Evolutionary conservation across 495 filamentous ascomycete species (phyloP).

Genomic region (Daldinia bambusicola): DNA sequence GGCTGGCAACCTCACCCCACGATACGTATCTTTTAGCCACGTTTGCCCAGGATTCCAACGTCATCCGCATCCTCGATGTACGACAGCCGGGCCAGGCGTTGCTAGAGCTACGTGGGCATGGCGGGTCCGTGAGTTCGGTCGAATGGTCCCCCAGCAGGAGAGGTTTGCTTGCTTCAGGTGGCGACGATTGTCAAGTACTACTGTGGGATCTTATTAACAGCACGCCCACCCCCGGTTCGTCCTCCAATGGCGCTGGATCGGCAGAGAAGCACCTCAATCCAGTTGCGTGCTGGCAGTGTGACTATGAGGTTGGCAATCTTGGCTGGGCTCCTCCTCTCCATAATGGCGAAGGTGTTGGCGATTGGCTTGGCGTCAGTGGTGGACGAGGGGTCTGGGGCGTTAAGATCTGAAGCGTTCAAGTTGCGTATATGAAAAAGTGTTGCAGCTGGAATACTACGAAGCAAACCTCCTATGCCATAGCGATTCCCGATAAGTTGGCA

Average conservation of each 20-base stretch:
- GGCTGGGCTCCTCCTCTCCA: slow-evolving; percentile 88
- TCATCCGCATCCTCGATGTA: slow-evolving; percentile 95
- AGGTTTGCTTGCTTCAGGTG: slow-evolving; percentile 90
- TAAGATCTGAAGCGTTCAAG: slow-evolving; percentile 50
- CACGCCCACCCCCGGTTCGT: slow-evolving; percentile 60
- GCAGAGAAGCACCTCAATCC: slow-evolving; percentile 73
- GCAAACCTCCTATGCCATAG: slow-evolving; percentile 7
- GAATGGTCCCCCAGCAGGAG: slow-evolving; percentile 93
- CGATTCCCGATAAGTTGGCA: slow-evolving; percentile 31
- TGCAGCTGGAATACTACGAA: slow-evolving; percentile 2
- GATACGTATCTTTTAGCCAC: slow-evolving; percentile 96
- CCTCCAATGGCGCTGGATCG: slow-evolving; percentile 58
- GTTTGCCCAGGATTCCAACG: slow-evolving; percentile 90
- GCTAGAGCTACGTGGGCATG: slow-evolving; percentile 92
- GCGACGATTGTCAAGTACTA: slow-evolving; percentile 88
- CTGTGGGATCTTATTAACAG: slow-evolving; percentile 92
- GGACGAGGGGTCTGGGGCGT: slow-evolving; percentile 94
- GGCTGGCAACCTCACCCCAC: slow-evolving; percentile 93
- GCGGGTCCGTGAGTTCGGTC: slow-evolving; percentile 84
- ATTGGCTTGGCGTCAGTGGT: slow-evolving; percentile 94
- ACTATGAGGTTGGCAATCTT: slow-evolving; percentile 94
- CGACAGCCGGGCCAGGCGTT: slow-evolving; percentile 96
- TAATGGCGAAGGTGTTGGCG: slow-evolving; percentile 74
- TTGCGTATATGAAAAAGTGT: slow-evolving; percentile 8
- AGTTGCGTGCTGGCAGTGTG: slow-evolving; percentile 89